Percentiles rank a stretch among this genome's conserved stretches.
Evolutionary conservation across 257 asterid genomes (phyloP).

Genomic region (Solanum bulbocastanum): DNA sequence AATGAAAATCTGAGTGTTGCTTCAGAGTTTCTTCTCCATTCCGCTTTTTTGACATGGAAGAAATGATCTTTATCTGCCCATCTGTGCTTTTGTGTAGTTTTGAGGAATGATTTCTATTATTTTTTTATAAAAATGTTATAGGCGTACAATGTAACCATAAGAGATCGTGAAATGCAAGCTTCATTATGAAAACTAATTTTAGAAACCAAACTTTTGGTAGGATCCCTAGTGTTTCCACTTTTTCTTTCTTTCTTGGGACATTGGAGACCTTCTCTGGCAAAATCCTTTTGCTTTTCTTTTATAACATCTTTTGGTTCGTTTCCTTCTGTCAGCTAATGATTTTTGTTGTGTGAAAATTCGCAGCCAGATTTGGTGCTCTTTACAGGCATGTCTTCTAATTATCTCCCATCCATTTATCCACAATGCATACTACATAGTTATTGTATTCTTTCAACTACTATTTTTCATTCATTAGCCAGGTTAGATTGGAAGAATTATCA

Average conservation of each 20-base stretch:
- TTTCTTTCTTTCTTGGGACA: neutral
- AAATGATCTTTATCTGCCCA: neutral
- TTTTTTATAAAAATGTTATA: neutral
- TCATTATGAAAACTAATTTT: neutral
- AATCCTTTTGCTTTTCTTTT: neutral
- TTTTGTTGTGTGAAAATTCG: conserved; percentile 25
- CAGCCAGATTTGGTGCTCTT: conserved; percentile 97
- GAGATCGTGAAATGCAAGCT: neutral
- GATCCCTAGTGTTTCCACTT: neutral
- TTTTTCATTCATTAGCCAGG: neutral
- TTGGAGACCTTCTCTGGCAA: neutral
- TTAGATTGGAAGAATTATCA: neutral
- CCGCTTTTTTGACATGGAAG: neutral
- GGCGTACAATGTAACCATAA: neutral
- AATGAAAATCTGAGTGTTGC: neutral
- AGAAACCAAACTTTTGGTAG: neutral
- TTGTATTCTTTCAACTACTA: neutral
- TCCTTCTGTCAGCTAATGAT: conserved; percentile 14
- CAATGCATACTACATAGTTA: neutral
- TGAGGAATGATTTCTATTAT: neutral
- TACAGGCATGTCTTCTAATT: conserved; percentile 69
- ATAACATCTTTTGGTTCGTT: neutral
- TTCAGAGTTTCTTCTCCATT: neutral
- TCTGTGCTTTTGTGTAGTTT: neutral
- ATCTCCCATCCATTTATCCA: conserved; percentile 2